Percentiles rank a stretch among this genome's conserved stretches.
phyloP scores from a whole-genome alignment of 1,284 basidiomycete genomes.

The Hypsizygus ulmarius region DNA sequence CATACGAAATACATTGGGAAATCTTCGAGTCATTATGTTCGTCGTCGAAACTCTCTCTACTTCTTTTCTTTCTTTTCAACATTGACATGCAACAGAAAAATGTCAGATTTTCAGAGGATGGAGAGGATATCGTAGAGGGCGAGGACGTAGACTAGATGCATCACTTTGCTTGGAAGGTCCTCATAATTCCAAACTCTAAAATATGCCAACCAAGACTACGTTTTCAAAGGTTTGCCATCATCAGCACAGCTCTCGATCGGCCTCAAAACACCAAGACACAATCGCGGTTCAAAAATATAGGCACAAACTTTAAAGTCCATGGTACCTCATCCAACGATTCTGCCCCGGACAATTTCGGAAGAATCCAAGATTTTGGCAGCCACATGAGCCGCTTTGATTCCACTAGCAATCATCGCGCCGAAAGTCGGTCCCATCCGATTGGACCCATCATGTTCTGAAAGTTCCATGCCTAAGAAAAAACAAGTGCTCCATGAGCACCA shows the following conservation, averaged over 20 bases:
- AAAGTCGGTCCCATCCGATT: constrained; percentile 84
- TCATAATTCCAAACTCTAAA: no score
- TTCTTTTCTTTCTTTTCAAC: constrained; percentile 3
- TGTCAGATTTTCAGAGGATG: constrained; percentile 78
- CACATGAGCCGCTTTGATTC: constrained; percentile 76
- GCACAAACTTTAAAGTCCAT: no score
- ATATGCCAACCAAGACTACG: no score
- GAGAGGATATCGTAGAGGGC: constrained; percentile 72
- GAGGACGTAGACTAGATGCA: constrained; percentile 40
- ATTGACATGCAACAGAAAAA: constrained; percentile 52
- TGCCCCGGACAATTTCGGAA: constrained; percentile 62
- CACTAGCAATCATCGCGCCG: constrained; percentile 80
- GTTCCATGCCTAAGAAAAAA: constrained; percentile 66
- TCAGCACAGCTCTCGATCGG: no score
- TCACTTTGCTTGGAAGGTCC: no score
- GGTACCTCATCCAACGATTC: constrained; percentile 46
- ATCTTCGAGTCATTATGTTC: constrained; percentile 62
- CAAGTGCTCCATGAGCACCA: background rate
- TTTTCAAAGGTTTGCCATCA: no score
- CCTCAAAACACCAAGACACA: no score
- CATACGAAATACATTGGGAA: constrained; percentile 90
- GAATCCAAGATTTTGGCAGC: constrained; percentile 64
- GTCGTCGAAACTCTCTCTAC: constrained; percentile 20
- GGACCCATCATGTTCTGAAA: constrained; percentile 80
- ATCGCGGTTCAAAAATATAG: no score